Conservation (phyloP, 768 basidiomycete species). For the Gyrodon lividus region DNA sequence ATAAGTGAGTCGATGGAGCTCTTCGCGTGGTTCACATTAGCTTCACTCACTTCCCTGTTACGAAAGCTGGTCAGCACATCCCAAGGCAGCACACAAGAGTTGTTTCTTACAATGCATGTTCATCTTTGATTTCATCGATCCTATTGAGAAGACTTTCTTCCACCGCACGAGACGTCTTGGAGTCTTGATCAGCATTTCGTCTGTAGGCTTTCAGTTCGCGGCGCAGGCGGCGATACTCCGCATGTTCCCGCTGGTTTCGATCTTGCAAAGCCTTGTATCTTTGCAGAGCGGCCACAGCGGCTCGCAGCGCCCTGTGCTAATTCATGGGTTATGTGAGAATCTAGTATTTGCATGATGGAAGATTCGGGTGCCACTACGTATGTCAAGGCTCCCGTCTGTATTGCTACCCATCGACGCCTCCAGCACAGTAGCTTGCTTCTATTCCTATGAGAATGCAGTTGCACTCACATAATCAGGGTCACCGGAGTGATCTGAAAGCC, state of each 20-base stretch:
- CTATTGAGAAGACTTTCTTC: slow-evolving; percentile 36
- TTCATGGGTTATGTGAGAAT: slow-evolving; percentile 23
- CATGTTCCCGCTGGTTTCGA: slow-evolving; percentile 30
- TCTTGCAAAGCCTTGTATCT: slow-evolving; percentile 40
- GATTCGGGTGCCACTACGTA: slow-evolving; percentile 18
- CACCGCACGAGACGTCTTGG: slow-evolving; percentile 34
- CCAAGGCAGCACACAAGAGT: not conserved
- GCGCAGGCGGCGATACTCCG: slow-evolving; percentile 33
- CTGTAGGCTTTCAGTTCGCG: slow-evolving; percentile 31
- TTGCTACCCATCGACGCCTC: not conserved
- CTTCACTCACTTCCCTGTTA: slow-evolving; percentile 31
- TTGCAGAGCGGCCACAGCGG: slow-evolving; percentile 35
- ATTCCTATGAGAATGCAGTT: slow-evolving; percentile 1
- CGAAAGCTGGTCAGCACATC: slow-evolving; percentile 11
- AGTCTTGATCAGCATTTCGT: slow-evolving; percentile 31
- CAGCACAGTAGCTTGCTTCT: not conserved
- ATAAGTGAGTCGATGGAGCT: slow-evolving; percentile 16
- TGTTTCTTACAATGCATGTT: slow-evolving; percentile 27
- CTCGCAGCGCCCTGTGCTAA: slow-evolving; percentile 34
- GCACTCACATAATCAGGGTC: slow-evolving; percentile 38
- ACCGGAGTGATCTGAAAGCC: slow-evolving; percentile 43
- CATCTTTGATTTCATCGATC: slow-evolving; percentile 32
- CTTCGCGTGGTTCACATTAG: slow-evolving; percentile 2
- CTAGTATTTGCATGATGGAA: slow-evolving; percentile 14
- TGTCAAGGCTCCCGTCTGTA: not conserved